Evolutionary conservation across 1,139 yeast species (phyloP), one percentile per base, ranked within the genome.

Genomic region (Suhomyces guaymorum): DNA sequence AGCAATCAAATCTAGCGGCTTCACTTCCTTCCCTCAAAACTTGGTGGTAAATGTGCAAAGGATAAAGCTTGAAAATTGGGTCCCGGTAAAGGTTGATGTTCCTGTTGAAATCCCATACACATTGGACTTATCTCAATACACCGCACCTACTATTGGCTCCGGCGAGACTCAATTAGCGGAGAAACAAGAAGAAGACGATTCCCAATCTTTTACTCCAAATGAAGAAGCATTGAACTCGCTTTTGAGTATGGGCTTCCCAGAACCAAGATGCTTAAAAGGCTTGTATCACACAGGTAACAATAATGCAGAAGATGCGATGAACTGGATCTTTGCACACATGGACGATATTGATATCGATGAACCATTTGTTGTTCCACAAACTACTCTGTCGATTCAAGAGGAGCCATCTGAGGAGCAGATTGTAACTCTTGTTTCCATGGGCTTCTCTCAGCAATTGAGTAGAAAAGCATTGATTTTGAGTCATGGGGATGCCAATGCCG

Each of bases 281-380:
- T 65, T 92, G 20, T 81, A 71, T 49, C 61, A 75, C 24, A 87
- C 95, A 0, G 94, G 89, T 0, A 89, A 87, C 49, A 49, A 56
- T 3, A 66, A 66, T 32, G 70, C 86, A 0, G 97, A 92, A 48
- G 73, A 70, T 4, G 96, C 97, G 0, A 82, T 87, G 85, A 86
- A 87, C 51, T 89, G 97, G 96, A 55, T 94, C 7, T 82, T 90
- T 54, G 82, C 74, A 17, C 96, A 90, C 52, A 78, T 87, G 82
- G 97, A 89, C 18, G 96, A 89, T 52, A 58, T 81, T 1, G 87
- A 79, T 48, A 75, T 88, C 33, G 95, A 90, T 55, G 77, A 62
- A 7, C 85, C 88, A 1, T 68, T 82, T 28, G 42, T 38, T 7
- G 42, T 22, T 15, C 44, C 33, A 7, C 15, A 30, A 7, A 15